Base-by-base conservation (phyloP, 2,329 filamentous ascomycete genomes). In the Stagonosporopsis vannaccii region DNA sequence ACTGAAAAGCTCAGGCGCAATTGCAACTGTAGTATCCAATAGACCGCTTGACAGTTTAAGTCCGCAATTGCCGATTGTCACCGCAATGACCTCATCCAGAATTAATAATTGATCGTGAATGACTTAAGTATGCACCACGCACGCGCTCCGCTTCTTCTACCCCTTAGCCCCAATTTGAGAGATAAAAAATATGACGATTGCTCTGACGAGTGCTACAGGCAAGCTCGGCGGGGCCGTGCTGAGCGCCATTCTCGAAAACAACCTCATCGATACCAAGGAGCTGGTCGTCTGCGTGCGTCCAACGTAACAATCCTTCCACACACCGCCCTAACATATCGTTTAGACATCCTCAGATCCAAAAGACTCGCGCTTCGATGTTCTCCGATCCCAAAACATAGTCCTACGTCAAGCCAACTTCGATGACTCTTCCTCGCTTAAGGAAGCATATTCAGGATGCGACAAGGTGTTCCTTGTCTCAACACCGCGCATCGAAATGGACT, bases 391-490 rank as follows among this genome's bases (percentile, higher is more conserved):
- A 28, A 62, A 65, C 45, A 68, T 78, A 23, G 63, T 68, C 15
- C 51, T 80, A 28, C 75, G 78, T 28, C 67, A 69, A 43, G 75
- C 74, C 25, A 70, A 74, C 57, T 81, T 77, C 67, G 75, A 80
- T 51, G 66, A 76, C 35, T 66, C 70, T 1, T 49, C 65, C 1
- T 66, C 70, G 2, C 72, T 78, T 26, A 64, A 68, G 53, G 50
- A 56, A 6, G 78, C 78, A 6, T 76, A 78, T 54, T 13, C 59
- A 44, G 77, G 72, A 46, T 77, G 74, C 62, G 63, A 68, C n/a
- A 71, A 71, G 17, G 67, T 81, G n/a, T 79, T 80, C 64, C 72
- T 81, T 19, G 78, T 80, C 25, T 81, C 79, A 0, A 76, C 76
- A 0, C 75, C 79, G 0, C 69, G 74, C n/a, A 76, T 80, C 33